phyloP scores from a whole-genome alignment of 192 early-diverging fungal species.

The Podochytrium sp. region DNA sequence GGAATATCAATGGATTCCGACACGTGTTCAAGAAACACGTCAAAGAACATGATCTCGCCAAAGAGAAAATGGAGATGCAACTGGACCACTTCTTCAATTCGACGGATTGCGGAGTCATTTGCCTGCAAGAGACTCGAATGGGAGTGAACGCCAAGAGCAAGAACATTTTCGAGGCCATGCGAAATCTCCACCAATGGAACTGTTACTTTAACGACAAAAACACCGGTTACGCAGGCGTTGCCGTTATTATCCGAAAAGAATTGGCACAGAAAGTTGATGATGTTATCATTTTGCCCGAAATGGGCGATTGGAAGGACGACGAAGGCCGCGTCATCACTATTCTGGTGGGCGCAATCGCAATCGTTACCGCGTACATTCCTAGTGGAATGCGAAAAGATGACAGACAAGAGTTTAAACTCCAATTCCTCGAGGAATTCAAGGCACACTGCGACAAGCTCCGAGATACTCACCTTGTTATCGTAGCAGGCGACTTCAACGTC shows the following conservation, averaged over 20 bases:
- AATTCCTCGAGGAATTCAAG: background rate
- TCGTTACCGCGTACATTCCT: background rate
- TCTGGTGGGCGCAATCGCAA: background rate
- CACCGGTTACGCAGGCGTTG: background rate
- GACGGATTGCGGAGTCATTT: background rate
- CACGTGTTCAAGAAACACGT: background rate
- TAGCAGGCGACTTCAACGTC: conserved; percentile 1
- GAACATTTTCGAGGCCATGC: background rate
- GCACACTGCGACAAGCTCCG: background rate
- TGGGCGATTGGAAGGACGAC: background rate
- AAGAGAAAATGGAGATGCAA: too few species aligned
- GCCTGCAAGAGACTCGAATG: conserved; percentile 4
- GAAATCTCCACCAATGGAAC: background rate
- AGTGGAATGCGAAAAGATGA: background rate
- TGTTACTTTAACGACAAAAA: background rate
- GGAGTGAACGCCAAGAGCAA: background rate
- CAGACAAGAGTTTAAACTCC: background rate
- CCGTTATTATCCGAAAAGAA: background rate
- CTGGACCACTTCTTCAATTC: background rate
- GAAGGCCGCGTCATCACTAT: background rate
- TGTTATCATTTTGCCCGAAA: background rate
- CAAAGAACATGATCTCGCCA: background rate
- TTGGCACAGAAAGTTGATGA: background rate
- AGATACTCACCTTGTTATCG: background rate
- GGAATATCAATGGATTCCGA: background rate